Conservation (phyloP, 192 early-diverging fungal genomes). For the Coemansia sp. region DNA sequence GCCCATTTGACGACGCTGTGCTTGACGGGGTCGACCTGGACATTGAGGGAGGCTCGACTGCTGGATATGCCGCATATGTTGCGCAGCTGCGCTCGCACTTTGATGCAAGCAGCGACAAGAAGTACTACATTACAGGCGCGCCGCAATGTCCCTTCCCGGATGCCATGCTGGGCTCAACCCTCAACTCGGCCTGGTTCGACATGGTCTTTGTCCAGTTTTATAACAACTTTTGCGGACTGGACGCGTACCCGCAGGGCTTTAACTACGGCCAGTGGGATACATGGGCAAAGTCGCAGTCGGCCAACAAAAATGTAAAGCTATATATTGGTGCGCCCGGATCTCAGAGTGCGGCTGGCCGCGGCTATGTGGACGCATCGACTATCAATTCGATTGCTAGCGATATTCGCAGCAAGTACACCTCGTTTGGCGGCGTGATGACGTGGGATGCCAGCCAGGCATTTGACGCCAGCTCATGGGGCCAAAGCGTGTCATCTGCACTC, state of each 20-base stretch:
- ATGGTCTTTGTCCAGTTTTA: constrained; percentile 69
- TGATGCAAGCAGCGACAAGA: constrained; percentile 44
- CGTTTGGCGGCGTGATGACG: constrained; percentile 73
- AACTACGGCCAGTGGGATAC: constrained; percentile 63
- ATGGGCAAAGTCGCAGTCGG: constrained; percentile 59
- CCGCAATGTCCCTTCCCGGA: constrained; percentile 68
- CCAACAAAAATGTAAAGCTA: constrained; percentile 60
- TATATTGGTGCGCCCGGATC: constrained; percentile 61
- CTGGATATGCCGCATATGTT: constrained; percentile 56
- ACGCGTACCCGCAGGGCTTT: constrained; percentile 51
- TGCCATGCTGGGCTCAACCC: constrained; percentile 56
- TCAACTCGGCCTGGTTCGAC: constrained; percentile 64
- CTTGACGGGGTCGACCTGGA: constrained; percentile 66
- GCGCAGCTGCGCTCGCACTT: constrained; percentile 52
- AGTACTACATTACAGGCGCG: constrained; percentile 59
- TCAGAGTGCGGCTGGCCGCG: constrained; percentile 54
- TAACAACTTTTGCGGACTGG: constrained; percentile 65
- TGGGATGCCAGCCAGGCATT: constrained; percentile 58
- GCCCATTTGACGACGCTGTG: constrained; percentile 61
- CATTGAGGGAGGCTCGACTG: constrained; percentile 56
- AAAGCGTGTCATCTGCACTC: constrained; percentile 30
- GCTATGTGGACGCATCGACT: constrained; percentile 48
- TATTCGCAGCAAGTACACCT: constrained; percentile 39
- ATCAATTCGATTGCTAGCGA: constrained; percentile 45
- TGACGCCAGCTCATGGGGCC: constrained; percentile 30